Percentiles rank a stretch among this genome's conserved stretches.
Conservation (phyloP, 495 filamentous ascomycete species). For the Podospora appendiculata region DNA sequence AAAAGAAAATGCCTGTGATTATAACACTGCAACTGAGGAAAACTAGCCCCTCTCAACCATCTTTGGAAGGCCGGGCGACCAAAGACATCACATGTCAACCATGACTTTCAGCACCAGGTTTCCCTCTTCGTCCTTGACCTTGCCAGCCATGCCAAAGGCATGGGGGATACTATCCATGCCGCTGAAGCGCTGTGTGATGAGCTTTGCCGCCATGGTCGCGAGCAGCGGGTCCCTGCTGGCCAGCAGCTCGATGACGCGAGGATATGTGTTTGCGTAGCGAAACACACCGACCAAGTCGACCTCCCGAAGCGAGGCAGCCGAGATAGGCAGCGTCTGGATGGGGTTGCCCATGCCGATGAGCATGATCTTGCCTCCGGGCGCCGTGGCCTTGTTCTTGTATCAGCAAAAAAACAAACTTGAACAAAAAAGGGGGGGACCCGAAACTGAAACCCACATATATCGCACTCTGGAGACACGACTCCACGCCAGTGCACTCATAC, state of each 20-base stretch:
- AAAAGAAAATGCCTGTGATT: too few relatives aligned
- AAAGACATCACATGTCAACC: slow-evolving; percentile 31
- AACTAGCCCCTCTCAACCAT: too few relatives aligned
- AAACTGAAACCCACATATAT: slow-evolving; percentile 57
- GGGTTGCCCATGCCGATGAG: slow-evolving; percentile 94
- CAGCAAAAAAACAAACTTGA: not conserved
- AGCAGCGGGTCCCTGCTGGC: slow-evolving; percentile 47
- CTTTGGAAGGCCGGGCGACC: too few relatives aligned
- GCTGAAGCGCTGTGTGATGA: slow-evolving; percentile 63
- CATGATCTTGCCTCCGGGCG: slow-evolving; percentile 72
- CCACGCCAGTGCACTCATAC: slow-evolving; percentile 92
- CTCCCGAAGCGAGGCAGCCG: slow-evolving; percentile 79
- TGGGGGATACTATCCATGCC: slow-evolving; percentile 36
- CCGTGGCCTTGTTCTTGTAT: slow-evolving; percentile 40
- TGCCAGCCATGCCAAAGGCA: slow-evolving; percentile 46
- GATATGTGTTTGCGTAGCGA: slow-evolving; percentile 81
- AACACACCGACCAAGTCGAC: slow-evolving; percentile 90
- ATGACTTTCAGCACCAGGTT: slow-evolving; percentile 48
- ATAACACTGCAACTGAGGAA: too few relatives aligned
- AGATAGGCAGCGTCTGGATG: slow-evolving; percentile 78
- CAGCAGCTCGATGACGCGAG: slow-evolving; percentile 64
- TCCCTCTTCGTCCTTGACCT: slow-evolving; percentile 43
- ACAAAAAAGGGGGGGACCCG: not conserved
- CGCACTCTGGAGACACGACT: slow-evolving; percentile 75
- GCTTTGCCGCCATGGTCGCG: slow-evolving; percentile 47